phyloP scores from a whole-genome alignment of 2,329 filamentous ascomycete genomes.

The Cladophialophora chaetospira region DNA sequence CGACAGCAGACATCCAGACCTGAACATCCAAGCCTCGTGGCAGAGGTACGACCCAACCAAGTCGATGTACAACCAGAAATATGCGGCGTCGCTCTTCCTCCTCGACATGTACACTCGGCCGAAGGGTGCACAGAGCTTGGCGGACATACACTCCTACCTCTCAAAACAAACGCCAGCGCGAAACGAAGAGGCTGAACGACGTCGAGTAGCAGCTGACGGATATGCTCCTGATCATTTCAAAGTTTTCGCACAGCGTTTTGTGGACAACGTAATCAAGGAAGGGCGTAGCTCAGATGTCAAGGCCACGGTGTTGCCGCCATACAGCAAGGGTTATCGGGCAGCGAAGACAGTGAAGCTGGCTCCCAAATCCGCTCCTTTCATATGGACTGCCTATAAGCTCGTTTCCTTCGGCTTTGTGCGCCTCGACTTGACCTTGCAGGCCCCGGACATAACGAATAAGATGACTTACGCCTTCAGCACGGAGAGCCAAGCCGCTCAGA shows the following conservation, averaged over 20 bases:
- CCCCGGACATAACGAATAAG: not conserved
- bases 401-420: not conserved
- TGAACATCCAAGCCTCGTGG: not conserved
- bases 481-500: not conserved
- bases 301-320: not conserved
- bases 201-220: not conserved
- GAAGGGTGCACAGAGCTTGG: not conserved
- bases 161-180: not conserved
- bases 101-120: not conserved
- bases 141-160: not conserved
- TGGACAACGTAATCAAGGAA: not conserved
- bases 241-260: not conserved
- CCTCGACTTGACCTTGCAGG: not conserved
- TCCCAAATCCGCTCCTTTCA: not conserved
- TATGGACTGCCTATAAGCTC: not conserved
- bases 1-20: not conserved
- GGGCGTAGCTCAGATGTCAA: not conserved
- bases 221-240: not conserved
- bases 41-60: not conserved
- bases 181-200: not conserved
- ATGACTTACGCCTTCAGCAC: not conserved
- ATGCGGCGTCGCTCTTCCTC: not conserved
- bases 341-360: not conserved
- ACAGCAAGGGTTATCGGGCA: not conserved
- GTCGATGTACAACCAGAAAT: not conserved